phyloP scores from a whole-genome alignment of 208 protist genomes.

The Leishmania martiniquensis region DNA sequence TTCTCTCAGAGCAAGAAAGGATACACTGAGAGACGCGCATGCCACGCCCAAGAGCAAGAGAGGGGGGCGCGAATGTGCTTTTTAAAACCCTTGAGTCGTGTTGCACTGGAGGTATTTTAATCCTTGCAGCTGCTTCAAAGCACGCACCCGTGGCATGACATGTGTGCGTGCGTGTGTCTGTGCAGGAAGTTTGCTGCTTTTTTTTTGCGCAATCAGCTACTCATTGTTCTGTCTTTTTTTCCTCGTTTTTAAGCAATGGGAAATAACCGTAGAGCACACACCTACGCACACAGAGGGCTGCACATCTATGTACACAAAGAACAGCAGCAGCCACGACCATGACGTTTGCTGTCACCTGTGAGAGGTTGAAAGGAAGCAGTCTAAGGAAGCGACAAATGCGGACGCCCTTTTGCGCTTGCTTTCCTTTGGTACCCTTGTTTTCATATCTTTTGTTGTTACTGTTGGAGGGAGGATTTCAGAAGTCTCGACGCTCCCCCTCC shows the following conservation, averaged over 20 bases:
- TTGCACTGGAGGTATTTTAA: neutral
- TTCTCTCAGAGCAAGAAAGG: neutral
- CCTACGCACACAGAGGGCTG: neutral
- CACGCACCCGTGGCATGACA: neutral
- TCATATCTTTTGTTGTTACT: neutral
- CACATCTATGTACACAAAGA: neutral
- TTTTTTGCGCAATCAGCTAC: neutral
- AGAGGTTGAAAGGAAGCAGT: constrained; percentile 1
- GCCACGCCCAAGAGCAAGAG: neutral
- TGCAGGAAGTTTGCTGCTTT: neutral
- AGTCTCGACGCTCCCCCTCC: neutral
- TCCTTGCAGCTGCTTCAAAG: neutral
- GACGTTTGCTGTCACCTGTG: neutral
- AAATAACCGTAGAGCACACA: neutral
- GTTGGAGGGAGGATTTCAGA: neutral
- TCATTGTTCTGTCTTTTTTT: neutral
- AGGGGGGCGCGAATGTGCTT: neutral
- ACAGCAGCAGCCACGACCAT: neutral
- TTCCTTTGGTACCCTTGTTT: neutral
- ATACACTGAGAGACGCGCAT: neutral
- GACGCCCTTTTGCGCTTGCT: neutral
- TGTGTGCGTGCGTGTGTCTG: neutral
- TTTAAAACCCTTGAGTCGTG: neutral
- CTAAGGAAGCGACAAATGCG: neutral
- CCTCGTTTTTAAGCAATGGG: neutral